phyloP scores from a whole-genome alignment of 2,329 filamentous ascomycete species.

The Shiraia bambusicola region DNA sequence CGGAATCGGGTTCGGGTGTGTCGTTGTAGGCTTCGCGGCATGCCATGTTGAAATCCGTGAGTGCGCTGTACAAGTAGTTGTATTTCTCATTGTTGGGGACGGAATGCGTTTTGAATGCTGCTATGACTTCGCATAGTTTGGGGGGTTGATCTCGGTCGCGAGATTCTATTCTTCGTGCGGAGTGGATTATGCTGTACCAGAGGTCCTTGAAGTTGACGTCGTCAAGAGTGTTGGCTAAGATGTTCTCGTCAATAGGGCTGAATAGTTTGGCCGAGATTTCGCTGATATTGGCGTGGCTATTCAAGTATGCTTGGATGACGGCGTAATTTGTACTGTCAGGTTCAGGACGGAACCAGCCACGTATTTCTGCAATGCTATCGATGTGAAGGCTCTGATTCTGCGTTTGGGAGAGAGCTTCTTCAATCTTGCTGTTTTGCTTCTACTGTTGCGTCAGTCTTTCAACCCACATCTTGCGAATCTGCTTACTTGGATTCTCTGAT shows the following conservation, averaged over 20 bases:
- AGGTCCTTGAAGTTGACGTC: conserved; percentile 26
- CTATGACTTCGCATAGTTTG: conserved; percentile 24
- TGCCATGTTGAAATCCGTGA: conserved; percentile 28
- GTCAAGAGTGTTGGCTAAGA: conserved; percentile 18
- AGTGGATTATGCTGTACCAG: conserved; percentile 37
- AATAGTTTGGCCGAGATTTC: conserved; percentile 21
- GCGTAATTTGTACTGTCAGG: conserved; percentile 25
- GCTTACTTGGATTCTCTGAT: too few species aligned
- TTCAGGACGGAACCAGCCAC: conserved; percentile 33
- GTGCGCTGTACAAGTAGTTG: conserved; percentile 19
- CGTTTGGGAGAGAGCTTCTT: conserved; percentile 18
- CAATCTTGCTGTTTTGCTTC: conserved; percentile 22
- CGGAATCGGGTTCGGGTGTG: conserved; percentile 19
- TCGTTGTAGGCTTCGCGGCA: conserved; percentile 37
- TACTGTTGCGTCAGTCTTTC: conserved; percentile 8
- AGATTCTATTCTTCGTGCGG: conserved; percentile 27
- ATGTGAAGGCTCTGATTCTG: conserved; percentile 22
- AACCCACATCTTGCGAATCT: background rate
- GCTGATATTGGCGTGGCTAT: conserved; percentile 14
- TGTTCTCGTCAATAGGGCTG: conserved; percentile 28
- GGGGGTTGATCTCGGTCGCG: conserved; percentile 11
- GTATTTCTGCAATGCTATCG: conserved; percentile 32
- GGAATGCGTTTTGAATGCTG: conserved; percentile 27
- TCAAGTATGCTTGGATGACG: conserved; percentile 26
- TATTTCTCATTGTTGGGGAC: conserved; percentile 21